Conservation (phyloP, 257 asterid species). For the Nicotiana attenuata region DNA sequence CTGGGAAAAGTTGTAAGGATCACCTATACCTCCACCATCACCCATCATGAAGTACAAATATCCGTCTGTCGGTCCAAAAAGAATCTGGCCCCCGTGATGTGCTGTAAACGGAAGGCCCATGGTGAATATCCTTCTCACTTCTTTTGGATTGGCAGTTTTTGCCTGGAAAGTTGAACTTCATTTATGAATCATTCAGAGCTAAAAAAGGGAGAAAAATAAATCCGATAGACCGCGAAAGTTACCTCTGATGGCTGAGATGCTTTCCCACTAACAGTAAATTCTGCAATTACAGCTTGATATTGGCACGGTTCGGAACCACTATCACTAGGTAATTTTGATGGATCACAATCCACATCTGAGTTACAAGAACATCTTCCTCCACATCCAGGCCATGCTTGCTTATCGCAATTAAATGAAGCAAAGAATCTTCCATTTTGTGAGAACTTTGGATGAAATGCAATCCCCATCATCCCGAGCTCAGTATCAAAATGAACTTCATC, state of each 20-base stretch:
- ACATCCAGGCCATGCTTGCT: conserved; percentile 70
- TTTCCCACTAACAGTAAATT: conserved; percentile 60
- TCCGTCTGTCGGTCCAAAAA: conserved; percentile 89
- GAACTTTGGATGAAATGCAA: conserved; percentile 76
- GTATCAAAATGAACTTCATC: conserved; percentile 76
- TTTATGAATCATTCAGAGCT: not conserved
- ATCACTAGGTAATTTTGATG: conserved; percentile 48
- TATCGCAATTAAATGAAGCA: conserved; percentile 79
- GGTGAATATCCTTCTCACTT: conserved; percentile 79
- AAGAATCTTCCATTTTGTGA: conserved; percentile 64
- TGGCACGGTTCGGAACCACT: conserved; percentile 84
- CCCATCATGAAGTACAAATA: conserved; percentile 96
- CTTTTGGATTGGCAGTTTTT: conserved; percentile 57
- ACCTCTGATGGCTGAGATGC: conserved; percentile 53
- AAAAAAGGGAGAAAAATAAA: not conserved
- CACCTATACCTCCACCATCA: conserved; percentile 78
- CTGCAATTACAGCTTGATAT: conserved; percentile 67
- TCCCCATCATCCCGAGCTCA: conserved; percentile 71
- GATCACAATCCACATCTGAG: conserved; percentile 62
- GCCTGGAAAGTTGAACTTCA: conserved; percentile 35
- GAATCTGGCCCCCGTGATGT: conserved; percentile 88
- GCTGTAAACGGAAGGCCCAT: conserved; percentile 84
- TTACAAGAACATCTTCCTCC: conserved; percentile 87
- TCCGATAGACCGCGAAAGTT: not conserved
- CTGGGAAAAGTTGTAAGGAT: conserved; percentile 81